phyloP scores from a whole-genome alignment of 371 early-diverging fungal species.

The Batkoa obscura region DNA sequence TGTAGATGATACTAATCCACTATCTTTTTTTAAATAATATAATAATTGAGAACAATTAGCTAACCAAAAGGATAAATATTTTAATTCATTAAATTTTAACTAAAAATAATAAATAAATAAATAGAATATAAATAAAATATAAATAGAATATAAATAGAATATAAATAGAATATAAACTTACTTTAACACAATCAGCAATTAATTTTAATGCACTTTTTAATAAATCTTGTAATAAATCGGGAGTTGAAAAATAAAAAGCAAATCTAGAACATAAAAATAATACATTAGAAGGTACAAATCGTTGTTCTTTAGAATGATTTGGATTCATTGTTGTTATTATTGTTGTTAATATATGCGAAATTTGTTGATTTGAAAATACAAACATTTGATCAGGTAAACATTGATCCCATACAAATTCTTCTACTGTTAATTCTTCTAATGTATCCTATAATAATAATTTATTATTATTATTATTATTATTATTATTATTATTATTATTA shows the following conservation, averaged over 20 bases:
- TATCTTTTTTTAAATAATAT: constrained; percentile 60
- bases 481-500: no score
- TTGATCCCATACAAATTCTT: constrained; percentile 50
- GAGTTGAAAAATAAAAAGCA: constrained; percentile 54
- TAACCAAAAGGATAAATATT: constrained; percentile 56
- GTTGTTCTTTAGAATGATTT: constrained; percentile 24
- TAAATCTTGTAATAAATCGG: constrained; percentile 46
- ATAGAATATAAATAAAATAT: no score
- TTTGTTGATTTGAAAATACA: constrained; percentile 52
- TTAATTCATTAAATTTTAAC: constrained; percentile 22
- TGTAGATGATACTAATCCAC: constrained; percentile 38
- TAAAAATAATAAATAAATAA: no score
- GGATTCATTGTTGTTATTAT: constrained; percentile 43
- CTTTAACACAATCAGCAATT: constrained; percentile 22
- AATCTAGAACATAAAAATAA: constrained; percentile 72
- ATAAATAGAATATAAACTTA: background rate
- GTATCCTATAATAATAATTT: background rate
- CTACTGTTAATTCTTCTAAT: background rate
- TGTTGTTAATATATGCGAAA: constrained; percentile 47
- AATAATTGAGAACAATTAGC: constrained; percentile 53
- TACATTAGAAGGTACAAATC: constrained; percentile 61
- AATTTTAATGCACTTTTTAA: constrained; percentile 33
- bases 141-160: constrained; percentile 9
- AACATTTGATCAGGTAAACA: constrained; percentile 77
- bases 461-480: background rate